These are phyloP conservation scores for Irpex sp. DNA, from an alignment of 1,284 basidiomycete genomes.

Conservation along the genomic window DNA sequence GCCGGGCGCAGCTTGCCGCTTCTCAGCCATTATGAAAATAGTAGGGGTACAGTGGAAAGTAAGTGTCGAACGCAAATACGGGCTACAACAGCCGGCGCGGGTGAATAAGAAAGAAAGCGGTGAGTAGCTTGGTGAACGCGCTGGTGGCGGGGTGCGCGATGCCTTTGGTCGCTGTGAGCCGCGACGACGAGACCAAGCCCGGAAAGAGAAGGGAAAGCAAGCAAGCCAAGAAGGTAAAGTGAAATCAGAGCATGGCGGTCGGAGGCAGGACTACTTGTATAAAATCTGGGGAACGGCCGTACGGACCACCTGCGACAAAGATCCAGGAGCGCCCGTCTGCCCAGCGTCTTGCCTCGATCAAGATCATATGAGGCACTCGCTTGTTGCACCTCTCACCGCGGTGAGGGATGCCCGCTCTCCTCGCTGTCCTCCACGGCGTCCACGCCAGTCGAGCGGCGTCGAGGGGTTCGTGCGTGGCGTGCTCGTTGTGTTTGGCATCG, in stretches of 20 bases:
- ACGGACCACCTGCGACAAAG: conserved; percentile 19
- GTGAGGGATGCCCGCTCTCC: conserved; percentile 9
- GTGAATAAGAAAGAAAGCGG: conserved; percentile 19
- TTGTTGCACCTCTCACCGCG: conserved; percentile 12
- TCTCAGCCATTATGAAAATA: conserved; percentile 37
- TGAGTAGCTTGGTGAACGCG: conserved; percentile 10
- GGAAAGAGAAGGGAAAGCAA: conserved; percentile 5
- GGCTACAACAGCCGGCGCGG: conserved; percentile 23
- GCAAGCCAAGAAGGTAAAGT: conserved; percentile 14
- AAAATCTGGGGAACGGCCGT: conserved; percentile 16
- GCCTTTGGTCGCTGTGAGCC: conserved; percentile 10
- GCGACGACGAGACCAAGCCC: conserved; percentile 11
- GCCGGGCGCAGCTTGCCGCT: conserved; percentile 24
- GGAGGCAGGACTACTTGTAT: conserved; percentile 17
- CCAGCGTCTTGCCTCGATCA: conserved; percentile 16
- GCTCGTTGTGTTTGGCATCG: background rate
- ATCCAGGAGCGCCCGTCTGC: conserved; percentile 2
- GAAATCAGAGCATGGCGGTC: conserved; percentile 14
- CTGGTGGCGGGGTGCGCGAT: conserved; percentile 2
- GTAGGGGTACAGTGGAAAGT: conserved; percentile 24
- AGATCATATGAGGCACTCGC: conserved; percentile 16
- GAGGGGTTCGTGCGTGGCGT: background rate
- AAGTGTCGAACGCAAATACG: conserved; percentile 22
- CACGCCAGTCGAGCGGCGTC: background rate
- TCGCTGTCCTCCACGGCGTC: background rate